These are phyloP conservation scores for Onygena corvina DNA, from an alignment of 2,329 filamentous ascomycete species.

Conservation along the genomic window DNA sequence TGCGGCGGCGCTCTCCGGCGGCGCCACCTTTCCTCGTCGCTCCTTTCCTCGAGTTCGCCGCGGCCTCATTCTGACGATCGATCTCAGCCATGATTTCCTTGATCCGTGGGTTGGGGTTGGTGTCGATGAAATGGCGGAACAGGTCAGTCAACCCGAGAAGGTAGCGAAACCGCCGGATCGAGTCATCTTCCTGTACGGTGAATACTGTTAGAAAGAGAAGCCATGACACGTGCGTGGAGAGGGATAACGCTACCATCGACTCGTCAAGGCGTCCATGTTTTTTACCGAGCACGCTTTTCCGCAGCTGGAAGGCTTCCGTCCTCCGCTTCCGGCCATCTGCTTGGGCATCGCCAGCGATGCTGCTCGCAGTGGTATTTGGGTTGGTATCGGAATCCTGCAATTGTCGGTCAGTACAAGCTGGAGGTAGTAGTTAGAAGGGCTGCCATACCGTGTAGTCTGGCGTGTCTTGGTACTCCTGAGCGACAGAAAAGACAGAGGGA, in stretches of 20 bases:
- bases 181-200: constrained; percentile 67
- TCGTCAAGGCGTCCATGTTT: constrained; percentile 88
- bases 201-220: constrained; percentile 13
- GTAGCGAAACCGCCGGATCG: constrained; percentile 86
- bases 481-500: not conserved
- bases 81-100: constrained; percentile 90
- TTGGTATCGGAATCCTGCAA: constrained; percentile 52
- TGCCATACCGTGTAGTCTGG: constrained; percentile 48
- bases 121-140: constrained; percentile 97
- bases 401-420: constrained; percentile 6
- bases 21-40: constrained; percentile 74
- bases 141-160: constrained; percentile 88
- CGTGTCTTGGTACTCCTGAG: constrained; percentile 44
- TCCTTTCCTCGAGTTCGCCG: constrained; percentile 60
- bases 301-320: constrained; percentile 75
- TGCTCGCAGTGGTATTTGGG: constrained; percentile 63
- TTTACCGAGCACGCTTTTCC: constrained; percentile 84
- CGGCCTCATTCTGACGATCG: constrained; percentile 74
- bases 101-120: constrained; percentile 88
- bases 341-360: constrained; percentile 62
- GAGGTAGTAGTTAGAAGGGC: constrained; percentile 5
- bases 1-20: constrained; percentile 61
- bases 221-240: not conserved
- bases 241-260: constrained; percentile 55
- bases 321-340: constrained; percentile 72